Base-by-base conservation (phyloP, 345 rosid genomes). In the Firmiana major region DNA sequence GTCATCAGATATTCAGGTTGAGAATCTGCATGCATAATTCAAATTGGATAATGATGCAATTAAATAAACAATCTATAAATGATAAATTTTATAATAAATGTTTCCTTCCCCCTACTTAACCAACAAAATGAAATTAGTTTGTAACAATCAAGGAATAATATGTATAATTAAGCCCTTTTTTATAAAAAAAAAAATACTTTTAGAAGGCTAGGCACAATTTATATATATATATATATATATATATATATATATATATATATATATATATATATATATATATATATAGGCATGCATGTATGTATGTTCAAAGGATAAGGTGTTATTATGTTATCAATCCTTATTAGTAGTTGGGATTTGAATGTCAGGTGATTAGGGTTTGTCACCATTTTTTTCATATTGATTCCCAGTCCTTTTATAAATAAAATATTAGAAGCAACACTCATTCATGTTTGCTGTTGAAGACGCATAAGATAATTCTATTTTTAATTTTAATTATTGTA, bases 381-480 rank as follows among this genome's bases (percentile, higher is more conserved):
- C 43, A 63, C 42, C 71, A 7, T 53, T 17, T 49, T 49, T 22
- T 71, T 11, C 74, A 53, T 15, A 6, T 34, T 40, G 21, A 17
- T 78, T 38, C 68, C 3, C 6, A 7, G 2, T 34, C 15, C 43
- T 22, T 66, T 24, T 16, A 51, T 51, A 53, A 53, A 53, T 17
- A 53, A 62, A 13, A 62, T 9, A 9, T 40, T 48, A 51, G 60
- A 17, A 42, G 71, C 12, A 17, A 6, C 26, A 75, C 76, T 70
- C 66, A 28, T 8, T 67, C 5, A 59, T 68, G 54, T 26, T 59
- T 69, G 75, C 26, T 60, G 76, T 75, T 51, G 79, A 80, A 80
- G 82, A 80, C 5, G 82, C 34, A 75, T 7, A 49, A 28, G 79
- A 70, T 51, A 48, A 6, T 38, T 75, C 26, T 79, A 34, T 55